A percentile compares a stretch with the other conserved stretches of the same genome.
These are phyloP conservation scores for Hyaloperonospora brassicae DNA, from an alignment of 352 stramenopile species.

Conservation along the genomic window DNA sequence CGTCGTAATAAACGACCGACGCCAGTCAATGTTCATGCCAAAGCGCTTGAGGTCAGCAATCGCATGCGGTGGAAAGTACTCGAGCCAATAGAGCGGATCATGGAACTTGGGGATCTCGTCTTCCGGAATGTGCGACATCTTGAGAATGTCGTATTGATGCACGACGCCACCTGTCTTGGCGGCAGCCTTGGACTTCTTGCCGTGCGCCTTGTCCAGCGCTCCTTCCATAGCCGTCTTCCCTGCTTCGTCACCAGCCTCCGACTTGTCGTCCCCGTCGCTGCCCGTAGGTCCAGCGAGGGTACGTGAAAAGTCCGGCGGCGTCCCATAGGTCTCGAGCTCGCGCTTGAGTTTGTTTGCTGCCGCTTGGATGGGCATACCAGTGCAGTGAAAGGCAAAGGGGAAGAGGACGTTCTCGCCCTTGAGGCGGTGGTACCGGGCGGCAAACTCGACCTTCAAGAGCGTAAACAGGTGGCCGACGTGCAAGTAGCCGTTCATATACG, in stretches of 20 bases:
- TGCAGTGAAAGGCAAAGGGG: slow-evolving; percentile 99
- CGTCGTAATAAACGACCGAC: slow-evolving; percentile 99
- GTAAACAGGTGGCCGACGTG: slow-evolving; percentile 98
- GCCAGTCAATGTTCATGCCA: slow-evolving; percentile 95
- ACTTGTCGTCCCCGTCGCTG: slow-evolving; percentile 8
- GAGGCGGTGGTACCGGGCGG: slow-evolving; percentile 89
- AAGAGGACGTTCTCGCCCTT: slow-evolving; percentile 99
- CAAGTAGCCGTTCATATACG: slow-evolving; percentile 99
- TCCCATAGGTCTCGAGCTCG: slow-evolving; percentile 93
- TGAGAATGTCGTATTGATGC: slow-evolving; percentile 98
- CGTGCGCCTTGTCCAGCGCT: slow-evolving; percentile 84
- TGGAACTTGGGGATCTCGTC: slow-evolving; percentile 96
- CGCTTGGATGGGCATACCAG: slow-evolving; percentile 99
- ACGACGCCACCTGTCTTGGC: slow-evolving; percentile 96
- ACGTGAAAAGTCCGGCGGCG: slow-evolving; percentile 86
- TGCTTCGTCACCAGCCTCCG: slow-evolving; percentile 12
- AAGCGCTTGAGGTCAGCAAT: slow-evolving; percentile 96
- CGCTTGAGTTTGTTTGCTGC: slow-evolving; percentile 99
- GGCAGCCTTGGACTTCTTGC: slow-evolving; percentile 97
- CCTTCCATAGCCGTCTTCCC: slow-evolving; percentile 57
- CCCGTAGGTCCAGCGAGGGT: no score
- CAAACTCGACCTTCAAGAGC: slow-evolving; percentile 97
- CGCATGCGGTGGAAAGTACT: slow-evolving; percentile 98
- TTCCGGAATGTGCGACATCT: slow-evolving; percentile 83
- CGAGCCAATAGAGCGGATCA: slow-evolving; percentile 96